Conservation (phyloP, 2,329 filamentous ascomycete species). For the Myriosclerotinia curreyana region DNA sequence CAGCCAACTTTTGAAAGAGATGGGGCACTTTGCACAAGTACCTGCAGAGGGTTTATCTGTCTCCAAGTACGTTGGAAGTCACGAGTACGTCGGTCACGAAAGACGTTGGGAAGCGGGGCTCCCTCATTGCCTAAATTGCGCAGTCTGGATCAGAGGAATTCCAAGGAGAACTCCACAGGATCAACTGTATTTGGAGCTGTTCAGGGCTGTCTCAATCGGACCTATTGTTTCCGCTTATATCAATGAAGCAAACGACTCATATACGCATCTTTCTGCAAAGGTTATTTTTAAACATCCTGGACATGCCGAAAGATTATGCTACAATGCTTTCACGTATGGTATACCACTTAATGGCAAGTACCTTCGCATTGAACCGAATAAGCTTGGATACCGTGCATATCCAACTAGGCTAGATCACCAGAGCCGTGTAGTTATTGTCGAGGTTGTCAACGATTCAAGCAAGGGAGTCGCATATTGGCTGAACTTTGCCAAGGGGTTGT, state of each 20-base stretch:
- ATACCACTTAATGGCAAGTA: neutral
- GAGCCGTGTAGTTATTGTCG: neutral
- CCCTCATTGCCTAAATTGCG: neutral
- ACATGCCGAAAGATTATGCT: neutral
- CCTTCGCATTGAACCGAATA: neutral
- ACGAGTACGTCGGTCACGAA: accelerated
- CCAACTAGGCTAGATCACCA: neutral
- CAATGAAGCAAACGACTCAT: accelerated
- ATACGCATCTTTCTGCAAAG: neutral
- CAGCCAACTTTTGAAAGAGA: neutral
- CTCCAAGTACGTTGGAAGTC: neutral
- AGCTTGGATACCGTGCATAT: neutral
- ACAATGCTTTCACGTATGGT: accelerated
- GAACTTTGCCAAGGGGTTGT: neutral
- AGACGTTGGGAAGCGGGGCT: neutral
- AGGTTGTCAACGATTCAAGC: neutral
- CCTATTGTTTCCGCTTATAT: neutral
- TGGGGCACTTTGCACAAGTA: neutral
- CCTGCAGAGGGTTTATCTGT: accelerated
- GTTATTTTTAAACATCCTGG: neutral
- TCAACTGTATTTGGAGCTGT: neutral
- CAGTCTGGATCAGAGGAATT: neutral
- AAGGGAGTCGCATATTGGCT: neutral
- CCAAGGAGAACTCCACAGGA: neutral
- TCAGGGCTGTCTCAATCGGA: neutral